Evolutionary conservation across 345 rosid genomes (phyloP), one percentile per base, ranked within the genome.

Genomic region (Noccaea bulbosa): DNA sequence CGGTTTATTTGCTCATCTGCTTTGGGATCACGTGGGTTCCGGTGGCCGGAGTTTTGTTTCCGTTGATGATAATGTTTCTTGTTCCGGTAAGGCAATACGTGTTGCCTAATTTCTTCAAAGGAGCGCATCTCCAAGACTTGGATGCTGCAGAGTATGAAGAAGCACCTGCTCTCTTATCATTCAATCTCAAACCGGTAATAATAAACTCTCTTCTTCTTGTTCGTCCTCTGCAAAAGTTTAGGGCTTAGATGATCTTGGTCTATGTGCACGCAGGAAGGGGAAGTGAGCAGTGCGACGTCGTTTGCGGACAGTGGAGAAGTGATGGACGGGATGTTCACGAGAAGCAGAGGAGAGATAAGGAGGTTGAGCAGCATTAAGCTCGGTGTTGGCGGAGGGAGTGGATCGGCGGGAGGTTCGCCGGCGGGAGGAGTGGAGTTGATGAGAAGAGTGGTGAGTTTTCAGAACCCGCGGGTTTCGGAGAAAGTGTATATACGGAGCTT

Each of bases 11-110:
- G 84, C 83, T 91, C 2, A 39, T 81, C 5, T 91, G 97, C 78
- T 93, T 93, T 24, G 98, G 98, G 60, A 81, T 93, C 11, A 93
- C 98, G 11, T 91, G 97, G 98, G 79, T 93, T 73, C 98, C 98
- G 1, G 64, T 91, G 50, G 97, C 96, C 34, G 97, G 97, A 46
- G 91, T 87, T 51, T 88, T 93, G 67, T 93, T 93, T 79, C 97
- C 97, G 44, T 72, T 91, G 72, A 75, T 89, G 86, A 91, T 93
- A 81, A 89, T 93, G 97, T 83, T 86, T 69, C 81, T 93, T 59
- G 96, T 93, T 77, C 97, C 94, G 9, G 92, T 91, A 35, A 80
- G 98, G 41, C 97, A 89, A 69, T 89, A 89, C 70, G 70, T 87
- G 38, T 78, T 93, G 74, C 95, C 98, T 12, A 87, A 73, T 81